phyloP scores from a whole-genome alignment of 192 early-diverging fungal genomes.

The Linderina pennispora region DNA sequence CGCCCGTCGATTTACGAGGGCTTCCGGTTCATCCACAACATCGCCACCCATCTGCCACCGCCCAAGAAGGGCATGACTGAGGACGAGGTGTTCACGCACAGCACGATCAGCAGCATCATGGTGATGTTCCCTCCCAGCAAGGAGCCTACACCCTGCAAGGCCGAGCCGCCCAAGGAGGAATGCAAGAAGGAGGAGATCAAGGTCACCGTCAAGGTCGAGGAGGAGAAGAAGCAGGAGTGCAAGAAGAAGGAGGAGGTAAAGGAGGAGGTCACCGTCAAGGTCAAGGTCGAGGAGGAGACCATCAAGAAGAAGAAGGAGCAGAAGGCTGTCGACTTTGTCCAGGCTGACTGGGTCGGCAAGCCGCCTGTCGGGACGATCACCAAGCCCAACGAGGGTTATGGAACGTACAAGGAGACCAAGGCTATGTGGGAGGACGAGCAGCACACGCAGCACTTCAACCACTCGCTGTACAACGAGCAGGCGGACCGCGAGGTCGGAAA shows the following conservation, averaged over 20 bases:
- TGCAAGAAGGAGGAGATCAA: slow-evolving; percentile 19
- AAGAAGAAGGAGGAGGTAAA: slow-evolving; percentile 10
- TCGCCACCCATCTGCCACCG: slow-evolving; percentile 39
- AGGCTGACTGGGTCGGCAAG: slow-evolving; percentile 30
- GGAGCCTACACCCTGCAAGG: slow-evolving; percentile 28
- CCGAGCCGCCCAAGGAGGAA: background rate
- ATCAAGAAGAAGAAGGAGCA: slow-evolving; percentile 26
- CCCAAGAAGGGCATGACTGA: slow-evolving; percentile 42
- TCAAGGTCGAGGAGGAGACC: slow-evolving; percentile 42
- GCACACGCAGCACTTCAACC: slow-evolving; percentile 50
- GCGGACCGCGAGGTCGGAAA: slow-evolving; percentile 42
- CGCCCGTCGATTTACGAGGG: slow-evolving; percentile 47
- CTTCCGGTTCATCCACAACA: slow-evolving; percentile 49
- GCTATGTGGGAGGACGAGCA: slow-evolving; percentile 51
- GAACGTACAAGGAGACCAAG: slow-evolving; percentile 50
- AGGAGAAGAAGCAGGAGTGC: slow-evolving; percentile 7
- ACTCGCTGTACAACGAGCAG: slow-evolving; percentile 51
- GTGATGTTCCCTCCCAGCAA: slow-evolving; percentile 43
- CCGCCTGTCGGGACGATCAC: slow-evolving; percentile 39
- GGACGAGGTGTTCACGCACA: slow-evolving; percentile 39
- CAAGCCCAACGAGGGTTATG: slow-evolving; percentile 49
- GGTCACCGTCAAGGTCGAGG: slow-evolving; percentile 21
- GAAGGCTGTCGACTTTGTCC: slow-evolving; percentile 36
- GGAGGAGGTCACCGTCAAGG: slow-evolving; percentile 38
- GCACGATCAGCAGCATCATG: slow-evolving; percentile 42